Conservation (phyloP, 192 early-diverging fungal species). For the Backusella luteola region DNA sequence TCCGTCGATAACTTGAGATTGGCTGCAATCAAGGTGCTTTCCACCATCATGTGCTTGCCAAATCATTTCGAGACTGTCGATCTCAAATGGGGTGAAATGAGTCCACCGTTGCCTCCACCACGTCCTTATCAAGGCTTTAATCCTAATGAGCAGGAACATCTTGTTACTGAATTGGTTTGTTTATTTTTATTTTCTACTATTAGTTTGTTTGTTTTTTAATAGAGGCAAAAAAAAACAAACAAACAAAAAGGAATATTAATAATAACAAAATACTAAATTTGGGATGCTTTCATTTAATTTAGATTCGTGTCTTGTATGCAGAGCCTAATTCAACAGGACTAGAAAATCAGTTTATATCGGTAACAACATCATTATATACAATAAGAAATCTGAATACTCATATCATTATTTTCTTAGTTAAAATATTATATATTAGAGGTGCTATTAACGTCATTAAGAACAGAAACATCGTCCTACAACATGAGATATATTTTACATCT, state of each 20-base stretch:
- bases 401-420: slow-evolving; percentile 34
- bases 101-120: background rate
- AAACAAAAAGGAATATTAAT: background rate
- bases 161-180: slow-evolving; percentile 52
- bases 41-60: slow-evolving; percentile 62
- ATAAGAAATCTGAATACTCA: background rate
- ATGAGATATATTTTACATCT: slow-evolving; percentile 64
- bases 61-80: slow-evolving; percentile 70
- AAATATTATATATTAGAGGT: slow-evolving; percentile 70
- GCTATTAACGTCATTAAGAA: slow-evolving; percentile 60
- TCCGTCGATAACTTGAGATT: slow-evolving; percentile 66
- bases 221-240: background rate
- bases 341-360: slow-evolving; percentile 24
- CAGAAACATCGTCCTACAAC: slow-evolving; percentile 65
- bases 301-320: slow-evolving; percentile 39
- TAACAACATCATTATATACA: background rate
- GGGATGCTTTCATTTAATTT: background rate
- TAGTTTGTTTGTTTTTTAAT: background rate
- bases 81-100: slow-evolving; percentile 43
- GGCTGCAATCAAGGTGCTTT: slow-evolving; percentile 61
- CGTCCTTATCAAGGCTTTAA: slow-evolving; percentile 2
- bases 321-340: slow-evolving; percentile 13
- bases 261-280: background rate
- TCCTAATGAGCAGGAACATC: slow-evolving; percentile 44
- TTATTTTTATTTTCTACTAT: background rate